These are phyloP conservation scores for Centrapalus pauciflorus DNA, from an alignment of 129 eudicot species.

Conservation along the genomic window DNA sequence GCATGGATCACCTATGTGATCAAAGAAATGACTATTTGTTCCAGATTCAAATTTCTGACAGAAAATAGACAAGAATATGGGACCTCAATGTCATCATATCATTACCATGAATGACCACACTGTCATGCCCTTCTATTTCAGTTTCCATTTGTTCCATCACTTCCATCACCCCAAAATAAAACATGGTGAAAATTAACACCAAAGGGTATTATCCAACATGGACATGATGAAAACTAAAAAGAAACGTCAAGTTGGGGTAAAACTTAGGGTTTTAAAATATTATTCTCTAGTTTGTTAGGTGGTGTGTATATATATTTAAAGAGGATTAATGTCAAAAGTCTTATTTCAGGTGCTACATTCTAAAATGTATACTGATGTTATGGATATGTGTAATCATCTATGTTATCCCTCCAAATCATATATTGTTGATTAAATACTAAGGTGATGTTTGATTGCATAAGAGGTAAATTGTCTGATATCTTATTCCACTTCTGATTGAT, in stretches of 20 bases:
- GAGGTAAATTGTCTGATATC: too few relatives aligned
- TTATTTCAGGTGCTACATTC: too few relatives aligned
- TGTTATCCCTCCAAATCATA: too few relatives aligned
- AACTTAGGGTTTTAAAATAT: conserved; percentile 31
- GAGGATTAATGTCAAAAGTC: too few relatives aligned
- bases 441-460: too few relatives aligned
- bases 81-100: not conserved
- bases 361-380: too few relatives aligned
- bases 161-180: conserved; percentile 3
- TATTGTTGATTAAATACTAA: too few relatives aligned
- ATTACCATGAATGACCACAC: not conserved
- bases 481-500: too few relatives aligned
- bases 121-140: not conserved
- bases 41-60: not conserved
- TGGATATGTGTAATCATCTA: too few relatives aligned
- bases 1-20: conserved; percentile 17
- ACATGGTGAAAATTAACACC: not conserved
- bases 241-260: conserved; percentile 15
- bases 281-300: too few relatives aligned
- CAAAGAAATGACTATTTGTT: not conserved
- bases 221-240: conserved; percentile 10
- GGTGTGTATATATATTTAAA: too few relatives aligned
- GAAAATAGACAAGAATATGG: not conserved
- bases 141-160: not conserved
- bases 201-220: not conserved